phyloP scores from a whole-genome alignment of 441 rosid species.

The Caryocar brasiliense region DNA sequence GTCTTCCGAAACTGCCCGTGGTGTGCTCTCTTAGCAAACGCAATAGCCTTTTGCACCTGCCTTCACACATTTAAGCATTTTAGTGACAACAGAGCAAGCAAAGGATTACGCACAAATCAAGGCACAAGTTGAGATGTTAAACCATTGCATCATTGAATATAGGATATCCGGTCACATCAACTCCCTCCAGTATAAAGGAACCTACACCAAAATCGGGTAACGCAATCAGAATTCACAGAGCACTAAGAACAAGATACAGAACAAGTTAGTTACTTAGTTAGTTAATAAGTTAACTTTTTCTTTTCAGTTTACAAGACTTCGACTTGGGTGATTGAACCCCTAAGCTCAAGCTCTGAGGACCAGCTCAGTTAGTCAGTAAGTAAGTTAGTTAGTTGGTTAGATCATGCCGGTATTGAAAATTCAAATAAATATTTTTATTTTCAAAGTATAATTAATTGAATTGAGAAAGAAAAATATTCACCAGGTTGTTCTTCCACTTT shows the following conservation, averaged over 20 bases:
- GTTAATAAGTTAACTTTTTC: no score
- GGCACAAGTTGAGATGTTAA: slow-evolving; percentile 23
- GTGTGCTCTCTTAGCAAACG: slow-evolving; percentile 61
- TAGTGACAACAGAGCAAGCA: slow-evolving; percentile 18
- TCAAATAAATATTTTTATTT: no score
- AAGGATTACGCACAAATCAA: not conserved
- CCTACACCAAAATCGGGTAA: slow-evolving; percentile 25
- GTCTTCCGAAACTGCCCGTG: slow-evolving; percentile 60
- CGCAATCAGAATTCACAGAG: not conserved
- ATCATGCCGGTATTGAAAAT: no score
- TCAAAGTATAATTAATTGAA: not conserved
- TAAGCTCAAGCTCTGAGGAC: no score
- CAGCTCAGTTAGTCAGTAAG: no score
- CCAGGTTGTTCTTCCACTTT: slow-evolving; percentile 59
- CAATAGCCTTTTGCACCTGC: slow-evolving; percentile 77
- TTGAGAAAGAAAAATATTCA: not conserved
- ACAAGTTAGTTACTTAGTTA: no score
- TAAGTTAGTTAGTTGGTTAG: no score
- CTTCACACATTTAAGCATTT: slow-evolving; percentile 38
- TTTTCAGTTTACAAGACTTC: no score
- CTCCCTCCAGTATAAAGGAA: slow-evolving; percentile 45
- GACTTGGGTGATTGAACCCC: no score
- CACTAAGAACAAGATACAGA: not conserved
- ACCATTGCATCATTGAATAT: slow-evolving; percentile 55
- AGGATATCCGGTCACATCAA: slow-evolving; percentile 52